Evolutionary conservation across 2,329 filamentous ascomycete species (phyloP), one percentile per base, ranked within the genome.

Genomic region (Metarhizium guizhouense): DNA sequence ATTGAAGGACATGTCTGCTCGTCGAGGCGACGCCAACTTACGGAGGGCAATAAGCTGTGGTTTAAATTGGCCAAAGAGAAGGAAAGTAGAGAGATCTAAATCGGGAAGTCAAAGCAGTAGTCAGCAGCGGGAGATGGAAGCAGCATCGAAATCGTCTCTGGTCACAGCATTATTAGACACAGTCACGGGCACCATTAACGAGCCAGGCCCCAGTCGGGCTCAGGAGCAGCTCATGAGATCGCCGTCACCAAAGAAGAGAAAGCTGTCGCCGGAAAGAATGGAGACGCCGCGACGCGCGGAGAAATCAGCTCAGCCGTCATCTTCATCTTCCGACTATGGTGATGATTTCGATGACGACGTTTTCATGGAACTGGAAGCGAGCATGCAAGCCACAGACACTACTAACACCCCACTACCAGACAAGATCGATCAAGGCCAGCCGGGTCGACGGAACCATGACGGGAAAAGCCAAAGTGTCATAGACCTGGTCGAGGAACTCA

Each of bases 11-110:
- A 68, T 68, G 1, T 67, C 65, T 47, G 54, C 72, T 71, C 59
- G 73, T 72, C 50, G 76, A 72, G 58, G 74, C 71, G 57, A 75
- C 14, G 59, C 59, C 3, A 66, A 74, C 4, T 68, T 90, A 47
- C 79, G 85, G 62, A 80, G 86, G 60, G 79, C 86, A 2, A 79
- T 85, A 57, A 90, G 86, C 66, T 88, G 84, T 65, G 86, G 85
- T 18, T 76, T 80, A 29, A 81, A 87, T 61, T 88, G 86, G 79
- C 85, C 86, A 1, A 92, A 92, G 68, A 77, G 85, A 60, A 79
- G 85, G 61, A 86, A 79, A 61, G 64, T 83, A 7, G 80, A 84
- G 52, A 76, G 75, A 38, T 68, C 72, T 14, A 77, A 73, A 52
- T 65, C 68, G 0, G 68, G 68, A 3, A 65, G 66, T 38, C 66